Evolutionary conservation across 176 grass and related monocot species (phyloP).

Genomic region (Zizania latifolia): DNA sequence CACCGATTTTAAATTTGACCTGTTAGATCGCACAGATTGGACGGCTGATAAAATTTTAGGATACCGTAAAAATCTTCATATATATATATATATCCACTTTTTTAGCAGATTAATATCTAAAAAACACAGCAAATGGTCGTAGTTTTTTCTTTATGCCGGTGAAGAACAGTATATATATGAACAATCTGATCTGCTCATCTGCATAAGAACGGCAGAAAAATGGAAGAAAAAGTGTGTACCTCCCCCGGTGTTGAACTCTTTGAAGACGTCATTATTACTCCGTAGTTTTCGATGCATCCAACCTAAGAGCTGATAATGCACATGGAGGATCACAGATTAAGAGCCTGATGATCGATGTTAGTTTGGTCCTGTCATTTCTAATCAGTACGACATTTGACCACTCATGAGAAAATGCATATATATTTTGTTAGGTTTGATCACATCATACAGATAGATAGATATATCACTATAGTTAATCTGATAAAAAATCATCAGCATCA

Average conservation of each 20-base stretch:
- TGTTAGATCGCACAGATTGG: no score
- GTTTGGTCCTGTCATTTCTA: not conserved
- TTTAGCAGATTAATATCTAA: not conserved
- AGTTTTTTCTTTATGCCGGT: not conserved
- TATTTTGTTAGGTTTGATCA: no score
- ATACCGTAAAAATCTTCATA: no score
- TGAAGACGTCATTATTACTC: slow-evolving; percentile 65
- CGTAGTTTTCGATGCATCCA: slow-evolving; percentile 97
- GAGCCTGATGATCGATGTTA: not conserved
- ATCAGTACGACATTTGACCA: not conserved
- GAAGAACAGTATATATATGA: no score
- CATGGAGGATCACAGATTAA: not conserved
- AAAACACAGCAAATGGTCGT: not conserved
- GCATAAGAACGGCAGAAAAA: no score
- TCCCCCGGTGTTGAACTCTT: slow-evolving; percentile 46
- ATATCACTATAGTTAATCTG: no score
- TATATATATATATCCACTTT: no score
- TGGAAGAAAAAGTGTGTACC: slow-evolving; percentile 19
- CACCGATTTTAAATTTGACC: no score
- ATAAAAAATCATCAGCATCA: no score
- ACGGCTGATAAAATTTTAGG: no score
- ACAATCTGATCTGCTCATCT: no score
- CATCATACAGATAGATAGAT: no score
- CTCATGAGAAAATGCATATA: not conserved
- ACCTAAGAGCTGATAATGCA: slow-evolving; percentile 51